A percentile compares a stretch with the other conserved stretches of the same genome.
Conservation (phyloP, 2,329 filamentous ascomycete species). For the Colletotrichum kahawae region DNA sequence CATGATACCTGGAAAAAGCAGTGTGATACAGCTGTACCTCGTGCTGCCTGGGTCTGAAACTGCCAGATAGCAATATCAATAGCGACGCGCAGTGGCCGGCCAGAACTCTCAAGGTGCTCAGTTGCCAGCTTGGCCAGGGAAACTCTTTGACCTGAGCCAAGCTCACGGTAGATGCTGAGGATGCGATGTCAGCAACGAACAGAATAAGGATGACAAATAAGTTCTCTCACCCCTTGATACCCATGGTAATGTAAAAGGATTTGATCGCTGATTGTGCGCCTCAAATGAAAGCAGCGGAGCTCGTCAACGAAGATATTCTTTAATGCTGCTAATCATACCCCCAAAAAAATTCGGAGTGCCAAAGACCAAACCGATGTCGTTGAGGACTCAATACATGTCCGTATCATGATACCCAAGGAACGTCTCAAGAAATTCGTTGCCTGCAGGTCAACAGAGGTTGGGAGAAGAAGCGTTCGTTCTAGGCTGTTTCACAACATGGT, state of each 20-base stretch:
- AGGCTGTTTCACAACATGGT: not conserved
- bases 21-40: slow-evolving; percentile 49
- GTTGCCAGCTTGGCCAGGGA: slow-evolving; percentile 84
- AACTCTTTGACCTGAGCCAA: slow-evolving; percentile 79
- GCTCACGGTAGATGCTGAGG: slow-evolving; percentile 83
- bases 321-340: not conserved
- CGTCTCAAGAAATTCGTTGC: not conserved
- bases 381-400: not conserved
- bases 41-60: slow-evolving; percentile 86
- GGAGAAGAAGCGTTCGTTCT: not conserved
- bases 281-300: not conserved
- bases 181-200: not conserved
- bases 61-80: slow-evolving; percentile 98
- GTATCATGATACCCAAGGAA: not conserved
- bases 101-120: slow-evolving; percentile 73
- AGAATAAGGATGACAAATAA: not conserved
- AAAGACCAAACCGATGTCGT: not conserved
- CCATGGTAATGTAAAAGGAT: slow-evolving; percentile 46
- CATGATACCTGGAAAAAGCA: not conserved
- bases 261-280: not conserved
- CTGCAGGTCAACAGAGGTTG: not conserved
- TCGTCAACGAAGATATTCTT: not conserved
- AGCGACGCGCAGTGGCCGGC: slow-evolving; percentile 80
- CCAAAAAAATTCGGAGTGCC: not conserved
- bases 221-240: slow-evolving; percentile 66